Evolutionary conservation across 176 grass and related monocot genomes (phyloP).

Genomic region (Oryza meridionalis): DNA sequence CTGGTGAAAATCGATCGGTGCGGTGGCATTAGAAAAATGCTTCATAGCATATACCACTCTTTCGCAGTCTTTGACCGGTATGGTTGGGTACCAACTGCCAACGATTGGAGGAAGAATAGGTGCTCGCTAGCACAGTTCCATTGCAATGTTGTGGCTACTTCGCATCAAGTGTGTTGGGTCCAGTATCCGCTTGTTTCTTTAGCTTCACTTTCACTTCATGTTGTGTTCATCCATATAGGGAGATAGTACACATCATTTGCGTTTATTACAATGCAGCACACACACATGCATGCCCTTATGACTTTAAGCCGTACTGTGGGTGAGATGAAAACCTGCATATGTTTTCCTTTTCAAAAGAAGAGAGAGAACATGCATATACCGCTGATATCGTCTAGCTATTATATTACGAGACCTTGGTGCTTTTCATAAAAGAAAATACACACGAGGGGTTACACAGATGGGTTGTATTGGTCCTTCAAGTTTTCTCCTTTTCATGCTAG

Average conservation of each 20-base stretch:
- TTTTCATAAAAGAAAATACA: background rate
- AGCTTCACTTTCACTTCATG: background rate
- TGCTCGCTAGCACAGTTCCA: background rate
- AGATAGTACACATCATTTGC: background rate
- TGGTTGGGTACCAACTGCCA: conserved; percentile 26
- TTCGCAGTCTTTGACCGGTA: conserved; percentile 29
- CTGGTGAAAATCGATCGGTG: conserved; percentile 30
- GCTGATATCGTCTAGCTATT: background rate
- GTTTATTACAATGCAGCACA: background rate
- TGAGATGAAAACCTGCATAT: background rate
- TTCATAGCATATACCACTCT: conserved; percentile 37
- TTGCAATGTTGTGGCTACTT: background rate
- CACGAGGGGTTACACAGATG: background rate
- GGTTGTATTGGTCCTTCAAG: background rate
- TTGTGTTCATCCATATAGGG: background rate
- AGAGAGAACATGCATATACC: background rate
- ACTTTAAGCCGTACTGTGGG: no score
- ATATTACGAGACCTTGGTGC: background rate
- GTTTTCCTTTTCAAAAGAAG: background rate
- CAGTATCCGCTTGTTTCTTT: background rate
- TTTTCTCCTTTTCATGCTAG: background rate
- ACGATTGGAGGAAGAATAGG: conserved; percentile 1
- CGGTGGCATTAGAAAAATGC: conserved; percentile 14
- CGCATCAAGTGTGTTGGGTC: background rate
- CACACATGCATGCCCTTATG: background rate